phyloP scores from a whole-genome alignment of 2,329 filamentous ascomycete genomes.

The Mollisiaceae sp. region DNA sequence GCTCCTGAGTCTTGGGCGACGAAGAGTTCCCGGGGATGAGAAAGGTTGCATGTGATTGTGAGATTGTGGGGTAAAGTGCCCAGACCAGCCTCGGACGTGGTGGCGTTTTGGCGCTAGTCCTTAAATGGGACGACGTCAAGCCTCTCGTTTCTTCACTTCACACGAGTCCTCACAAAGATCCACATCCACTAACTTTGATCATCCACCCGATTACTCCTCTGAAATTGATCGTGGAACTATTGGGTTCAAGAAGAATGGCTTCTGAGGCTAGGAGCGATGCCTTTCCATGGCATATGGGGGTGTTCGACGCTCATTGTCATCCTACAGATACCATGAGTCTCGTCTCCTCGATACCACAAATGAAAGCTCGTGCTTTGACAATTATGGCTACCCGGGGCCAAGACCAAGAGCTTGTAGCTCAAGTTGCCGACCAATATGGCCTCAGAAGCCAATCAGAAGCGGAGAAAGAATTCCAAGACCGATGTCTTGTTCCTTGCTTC shows the following conservation, averaged over 20 bases:
- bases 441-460: slow-evolving; percentile 44
- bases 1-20: neutral
- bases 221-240: too few relatives aligned
- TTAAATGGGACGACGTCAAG: neutral
- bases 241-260: slow-evolving; percentile 3
- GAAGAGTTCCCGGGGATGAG: neutral
- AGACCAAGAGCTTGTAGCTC: slow-evolving; percentile 74
- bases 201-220: too few relatives aligned
- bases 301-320: slow-evolving; percentile 84
- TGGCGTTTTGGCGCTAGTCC: neutral
- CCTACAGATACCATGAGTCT: slow-evolving; percentile 78
- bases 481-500: slow-evolving; percentile 71
- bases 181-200: neutral
- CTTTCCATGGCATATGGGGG: slow-evolving; percentile 73
- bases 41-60: slow-evolving; percentile 7
- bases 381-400: slow-evolving; percentile 79
- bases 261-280: slow-evolving; percentile 14
- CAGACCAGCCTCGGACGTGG: neutral
- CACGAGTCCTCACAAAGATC: neutral
- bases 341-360: slow-evolving; percentile 60
- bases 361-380: slow-evolving; percentile 70
- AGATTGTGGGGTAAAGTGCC: slow-evolving; percentile 5
- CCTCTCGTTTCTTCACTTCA: neutral
- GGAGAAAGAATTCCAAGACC: slow-evolving; percentile 37
- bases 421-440: slow-evolving; percentile 61